phyloP scores from a whole-genome alignment of 305 asterid species.

The Solanum hybrid region DNA sequence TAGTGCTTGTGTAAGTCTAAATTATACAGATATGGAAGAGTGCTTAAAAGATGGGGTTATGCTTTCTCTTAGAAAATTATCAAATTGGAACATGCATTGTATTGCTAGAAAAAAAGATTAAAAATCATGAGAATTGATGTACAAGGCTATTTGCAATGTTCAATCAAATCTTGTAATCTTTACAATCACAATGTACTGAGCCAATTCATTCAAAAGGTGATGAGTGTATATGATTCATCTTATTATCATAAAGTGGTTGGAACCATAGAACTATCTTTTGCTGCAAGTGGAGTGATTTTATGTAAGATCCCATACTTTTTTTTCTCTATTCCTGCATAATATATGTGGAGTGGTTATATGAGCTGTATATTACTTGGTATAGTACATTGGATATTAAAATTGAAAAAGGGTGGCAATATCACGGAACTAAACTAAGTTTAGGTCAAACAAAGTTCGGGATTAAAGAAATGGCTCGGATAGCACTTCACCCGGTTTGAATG shows the following conservation, averaged over 20 bases:
- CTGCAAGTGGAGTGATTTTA: background rate
- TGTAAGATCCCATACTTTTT: background rate
- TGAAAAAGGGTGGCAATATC: too few species aligned
- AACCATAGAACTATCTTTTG: background rate
- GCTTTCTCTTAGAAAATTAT: background rate
- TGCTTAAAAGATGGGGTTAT: background rate
- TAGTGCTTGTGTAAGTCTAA: slow-evolving; percentile 5
- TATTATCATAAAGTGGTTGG: background rate
- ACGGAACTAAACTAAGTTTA: too few species aligned
- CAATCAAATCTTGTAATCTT: background rate
- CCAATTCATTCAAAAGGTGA: background rate
- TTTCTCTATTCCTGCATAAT: background rate
- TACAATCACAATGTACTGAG: background rate
- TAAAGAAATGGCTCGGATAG: too few species aligned
- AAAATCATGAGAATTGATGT: background rate
- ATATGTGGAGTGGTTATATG: background rate
- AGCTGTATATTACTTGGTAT: background rate
- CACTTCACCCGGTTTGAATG: too few species aligned
- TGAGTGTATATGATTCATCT: background rate
- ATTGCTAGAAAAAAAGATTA: background rate
- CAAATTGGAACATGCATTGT: background rate
- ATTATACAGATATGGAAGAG: background rate
- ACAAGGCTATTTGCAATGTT: background rate
- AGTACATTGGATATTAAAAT: too few species aligned
- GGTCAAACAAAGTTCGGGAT: too few species aligned